phyloP scores from a whole-genome alignment of 2,329 filamentous ascomycete genomes.

The Penicillium expansum region DNA sequence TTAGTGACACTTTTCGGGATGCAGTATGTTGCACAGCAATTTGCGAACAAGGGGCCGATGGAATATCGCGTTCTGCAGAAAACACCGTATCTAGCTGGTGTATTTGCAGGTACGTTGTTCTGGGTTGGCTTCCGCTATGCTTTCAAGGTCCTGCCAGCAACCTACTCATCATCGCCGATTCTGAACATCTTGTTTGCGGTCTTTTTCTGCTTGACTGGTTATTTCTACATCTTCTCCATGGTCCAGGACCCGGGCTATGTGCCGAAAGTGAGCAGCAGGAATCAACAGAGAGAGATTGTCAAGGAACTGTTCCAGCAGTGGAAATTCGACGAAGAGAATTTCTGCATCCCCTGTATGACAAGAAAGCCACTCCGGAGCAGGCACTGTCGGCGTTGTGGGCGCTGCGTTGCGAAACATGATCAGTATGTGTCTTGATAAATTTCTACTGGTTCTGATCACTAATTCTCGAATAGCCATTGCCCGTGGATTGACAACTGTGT shows the following conservation, averaged over 20 bases:
- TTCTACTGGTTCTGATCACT: conserved; percentile 9
- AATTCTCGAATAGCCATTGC: conserved; percentile 66
- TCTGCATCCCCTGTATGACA: conserved; percentile 93
- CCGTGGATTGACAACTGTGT: conserved; percentile 98
- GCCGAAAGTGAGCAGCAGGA: conserved; percentile 83
- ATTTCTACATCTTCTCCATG: conserved; percentile 89
- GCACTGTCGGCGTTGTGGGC: conserved; percentile 86
- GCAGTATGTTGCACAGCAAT: conserved; percentile 73
- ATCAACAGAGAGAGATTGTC: conserved; percentile 84
- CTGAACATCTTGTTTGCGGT: conserved; percentile 72
- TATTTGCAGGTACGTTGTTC: conserved; percentile 85
- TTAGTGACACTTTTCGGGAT: conserved; percentile 62
- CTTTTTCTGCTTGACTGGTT: conserved; percentile 65
- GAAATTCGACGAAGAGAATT: conserved; percentile 92
- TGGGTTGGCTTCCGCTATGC: conserved; percentile 76
- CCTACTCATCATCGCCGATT: conserved; percentile 64
- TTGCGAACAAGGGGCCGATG: conserved; percentile 76
- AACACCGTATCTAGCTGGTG: conserved; percentile 90
- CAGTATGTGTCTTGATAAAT: conserved; percentile 62
- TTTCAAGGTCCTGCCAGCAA: conserved; percentile 68
- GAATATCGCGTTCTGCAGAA: conserved; percentile 89
- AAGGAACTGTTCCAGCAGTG: conserved; percentile 79
- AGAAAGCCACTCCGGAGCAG: conserved; percentile 89
- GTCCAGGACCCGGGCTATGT: conserved; percentile 86
- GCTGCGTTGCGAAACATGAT: conserved; percentile 94